A percentile compares a stretch with the other conserved stretches of the same genome.
phyloP scores from a whole-genome alignment of 176 grass and related monocot species.

The Aechmea fasciata region DNA sequence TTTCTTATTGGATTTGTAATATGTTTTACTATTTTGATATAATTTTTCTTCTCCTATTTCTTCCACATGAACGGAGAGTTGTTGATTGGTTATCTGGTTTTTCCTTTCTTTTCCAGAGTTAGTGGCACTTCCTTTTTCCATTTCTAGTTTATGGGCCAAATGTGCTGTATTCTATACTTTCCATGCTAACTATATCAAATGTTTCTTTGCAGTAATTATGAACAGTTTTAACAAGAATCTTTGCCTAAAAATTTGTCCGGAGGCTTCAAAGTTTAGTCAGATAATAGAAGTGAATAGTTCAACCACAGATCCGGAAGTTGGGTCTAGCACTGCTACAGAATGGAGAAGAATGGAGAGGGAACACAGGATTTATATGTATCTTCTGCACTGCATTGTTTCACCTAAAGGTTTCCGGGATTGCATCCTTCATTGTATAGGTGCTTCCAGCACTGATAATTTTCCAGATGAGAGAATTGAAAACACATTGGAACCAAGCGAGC shows the following conservation, averaged over 20 bases:
- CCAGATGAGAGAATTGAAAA: constrained; percentile 64
- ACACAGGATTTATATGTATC: constrained; percentile 48
- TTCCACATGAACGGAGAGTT: too few species aligned
- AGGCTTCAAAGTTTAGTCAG: constrained; percentile 40
- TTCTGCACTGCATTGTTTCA: constrained; percentile 36
- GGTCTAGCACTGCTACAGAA: constrained; percentile 33
- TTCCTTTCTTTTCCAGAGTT: neutral
- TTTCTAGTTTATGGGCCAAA: neutral
- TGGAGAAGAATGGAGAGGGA: constrained; percentile 24
- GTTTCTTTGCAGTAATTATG: constrained; percentile 32
- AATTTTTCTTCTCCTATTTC: too few species aligned
- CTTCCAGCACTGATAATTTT: constrained; percentile 88
- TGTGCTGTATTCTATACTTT: neutral
- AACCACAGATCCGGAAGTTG: constrained; percentile 7
- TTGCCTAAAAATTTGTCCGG: constrained; percentile 41
- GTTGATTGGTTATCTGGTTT: too few species aligned
- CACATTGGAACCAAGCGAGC: constrained; percentile 44
- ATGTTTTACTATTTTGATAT: too few species aligned
- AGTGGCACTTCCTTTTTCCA: neutral
- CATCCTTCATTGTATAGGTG: constrained; percentile 48
- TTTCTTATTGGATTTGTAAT: too few species aligned
- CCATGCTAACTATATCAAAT: constrained; percentile 1
- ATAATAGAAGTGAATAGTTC: constrained; percentile 28
- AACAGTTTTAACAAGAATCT: constrained; percentile 52
- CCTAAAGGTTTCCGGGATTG: constrained; percentile 25